Conservation (phyloP, 2,329 filamentous ascomycete genomes). For the Annulohypoxylon truncatum region DNA sequence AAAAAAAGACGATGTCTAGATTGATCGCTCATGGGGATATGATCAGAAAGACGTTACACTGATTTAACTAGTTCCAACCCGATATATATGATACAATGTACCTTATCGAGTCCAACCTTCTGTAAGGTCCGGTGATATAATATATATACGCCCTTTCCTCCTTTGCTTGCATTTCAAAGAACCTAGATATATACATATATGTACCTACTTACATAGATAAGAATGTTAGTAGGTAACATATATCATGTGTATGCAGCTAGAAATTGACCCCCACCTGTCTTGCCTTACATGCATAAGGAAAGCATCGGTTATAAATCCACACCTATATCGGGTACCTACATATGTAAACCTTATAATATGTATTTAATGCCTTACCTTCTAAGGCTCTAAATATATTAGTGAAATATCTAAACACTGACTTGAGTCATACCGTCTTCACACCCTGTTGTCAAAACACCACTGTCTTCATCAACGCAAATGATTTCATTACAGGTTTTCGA, state of each 20-base stretch:
- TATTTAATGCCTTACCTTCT: not conserved
- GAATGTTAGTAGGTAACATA: no score
- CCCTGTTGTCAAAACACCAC: not conserved
- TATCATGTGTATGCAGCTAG: no score
- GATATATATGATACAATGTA: no score
- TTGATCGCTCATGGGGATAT: not conserved
- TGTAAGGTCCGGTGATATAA: no score
- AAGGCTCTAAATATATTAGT: not conserved
- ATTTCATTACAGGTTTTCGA: not conserved
- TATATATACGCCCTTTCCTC: no score
- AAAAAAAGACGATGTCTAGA: slow-evolving; percentile 10
- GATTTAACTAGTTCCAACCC: not conserved
- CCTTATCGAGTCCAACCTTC: no score
- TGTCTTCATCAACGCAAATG: not conserved
- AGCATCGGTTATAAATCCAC: not conserved
- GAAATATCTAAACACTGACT: not conserved
- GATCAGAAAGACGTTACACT: slow-evolving; percentile 23
- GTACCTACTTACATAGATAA: no score
- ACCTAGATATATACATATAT: no score
- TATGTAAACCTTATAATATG: not conserved
- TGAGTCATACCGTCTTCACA: not conserved
- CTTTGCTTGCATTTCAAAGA: no score
- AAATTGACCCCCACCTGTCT: no score
- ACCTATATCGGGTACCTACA: not conserved
- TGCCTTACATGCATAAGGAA: no score